Conservation (phyloP, 257 asterid species). For the Orobanche coerulescens region DNA sequence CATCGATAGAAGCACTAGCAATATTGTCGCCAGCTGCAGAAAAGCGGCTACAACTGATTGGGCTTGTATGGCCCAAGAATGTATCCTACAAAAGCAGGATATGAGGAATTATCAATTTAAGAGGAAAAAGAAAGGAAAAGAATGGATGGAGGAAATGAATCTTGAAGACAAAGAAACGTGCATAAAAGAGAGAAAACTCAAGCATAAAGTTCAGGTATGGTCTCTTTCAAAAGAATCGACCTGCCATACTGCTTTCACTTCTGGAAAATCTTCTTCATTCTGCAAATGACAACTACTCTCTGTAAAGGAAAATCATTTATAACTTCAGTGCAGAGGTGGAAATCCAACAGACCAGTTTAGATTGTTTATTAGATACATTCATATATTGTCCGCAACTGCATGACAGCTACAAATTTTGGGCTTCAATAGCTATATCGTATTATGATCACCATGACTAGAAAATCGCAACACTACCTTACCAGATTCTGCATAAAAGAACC, state of each 20-base stretch:
- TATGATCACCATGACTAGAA: conserved; percentile 11
- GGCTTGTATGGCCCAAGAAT: conserved; percentile 96
- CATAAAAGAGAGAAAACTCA: neutral
- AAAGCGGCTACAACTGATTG: conserved; percentile 87
- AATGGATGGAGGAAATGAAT: neutral
- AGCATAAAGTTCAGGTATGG: conserved; percentile 7
- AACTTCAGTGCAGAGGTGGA: conserved; percentile 23
- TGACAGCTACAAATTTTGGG: neutral
- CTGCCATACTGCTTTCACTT: conserved; percentile 73
- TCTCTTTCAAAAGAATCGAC: conserved; percentile 30
- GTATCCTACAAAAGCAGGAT: conserved; percentile 53
- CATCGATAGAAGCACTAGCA: conserved; percentile 95
- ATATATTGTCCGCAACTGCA: conserved; percentile 6
- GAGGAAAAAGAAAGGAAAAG: too few relatives aligned
- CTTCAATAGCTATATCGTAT: neutral
- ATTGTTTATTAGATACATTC: conserved; percentile 5
- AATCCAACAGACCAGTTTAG: conserved; percentile 17
- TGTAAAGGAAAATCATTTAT: conserved; percentile 27
- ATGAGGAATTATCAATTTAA: neutral
- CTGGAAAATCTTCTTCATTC: conserved; percentile 70
- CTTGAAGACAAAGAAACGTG: conserved; percentile 11
- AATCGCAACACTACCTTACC: neutral
- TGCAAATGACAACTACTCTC: conserved; percentile 37
- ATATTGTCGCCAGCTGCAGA: conserved; percentile 93
- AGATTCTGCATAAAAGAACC: neutral